Evolutionary conservation across 352 stramenopile species (phyloP), one percentile per base, ranked within the genome.

Genomic region (Globisporangium okanoganense): DNA sequence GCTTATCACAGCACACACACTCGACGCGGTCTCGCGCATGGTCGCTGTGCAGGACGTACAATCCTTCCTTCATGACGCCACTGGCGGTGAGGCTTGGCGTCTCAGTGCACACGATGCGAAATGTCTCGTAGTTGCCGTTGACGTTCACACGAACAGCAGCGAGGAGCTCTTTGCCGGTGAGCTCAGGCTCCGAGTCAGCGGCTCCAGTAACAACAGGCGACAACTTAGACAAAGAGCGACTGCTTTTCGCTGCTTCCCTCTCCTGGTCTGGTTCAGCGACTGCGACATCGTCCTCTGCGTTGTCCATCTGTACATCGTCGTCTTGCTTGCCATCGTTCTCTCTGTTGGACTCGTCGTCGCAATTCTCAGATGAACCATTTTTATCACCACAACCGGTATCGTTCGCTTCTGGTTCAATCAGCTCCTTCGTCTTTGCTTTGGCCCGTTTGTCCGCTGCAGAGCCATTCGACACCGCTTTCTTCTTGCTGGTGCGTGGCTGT

Each of bases 51-150:
- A 31, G 8, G 27, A 24, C 24, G 29, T 59, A 58, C 50, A 27
- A 6, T 5, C 48, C 58, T 27, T 35, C 33, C 25, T 61, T 59
- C 52, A 41, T 29, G 12, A 31, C 13, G 16, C 50, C 41, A 9
- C 27, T 49, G 2, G 33, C 59, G 3, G 22, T 55, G 18, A 40
- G 31, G 35, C 36, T 57, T 38, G 38, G 36, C 14, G 59, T 60
- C 31, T 65, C 52, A 5, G 38, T 59, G 24, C 59, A 65, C n/a
- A 60, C 59, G 22, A 65, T 22, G 2, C 20, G 20, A 16, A 65
- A 59, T 35, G 31, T 31, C 25, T 35, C 40, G 6, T 14, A 38
- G 27, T 22, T 36, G 4, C 43, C 44, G 16, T 62, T 44, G 4
- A 47, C 2, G 8, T 8, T 40, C 27, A 49, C 43, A n/a, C 16